Base-by-base conservation (phyloP, 768 basidiomycete species). In the Fistulinella prunicolor region DNA sequence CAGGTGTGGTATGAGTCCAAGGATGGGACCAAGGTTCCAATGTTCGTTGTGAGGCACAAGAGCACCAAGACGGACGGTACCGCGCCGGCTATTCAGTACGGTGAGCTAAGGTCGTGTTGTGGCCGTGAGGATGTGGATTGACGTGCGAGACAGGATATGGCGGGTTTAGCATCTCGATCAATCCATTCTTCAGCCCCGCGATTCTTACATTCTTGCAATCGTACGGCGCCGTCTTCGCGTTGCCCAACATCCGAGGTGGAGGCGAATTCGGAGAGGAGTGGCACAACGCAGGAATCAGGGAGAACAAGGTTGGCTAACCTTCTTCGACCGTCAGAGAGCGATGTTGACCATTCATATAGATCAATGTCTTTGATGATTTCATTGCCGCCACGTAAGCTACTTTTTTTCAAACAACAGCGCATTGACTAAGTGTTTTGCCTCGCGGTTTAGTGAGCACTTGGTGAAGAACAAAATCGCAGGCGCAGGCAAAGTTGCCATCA, bases 241-340 rank as follows among this genome's bases (percentile, higher is more conserved):
- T 76, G 28, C 72, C 77, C 19, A 80, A 74, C 53, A 81, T 84
- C 50, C 73, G 85, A 44, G 85, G 85, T 9, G 89, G 89, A 4
- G 76, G 77, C 2, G 86, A 89, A 60, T 91, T 89, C 53, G 89
- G 90, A 13, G 85, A 91, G 57, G 77, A 82, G n/a, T 93, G 90
- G 90, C 89, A 92, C 62, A 59, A 76, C 35, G 86, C 77, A 20
- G 90, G 86, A 2, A 82, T 73, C 23, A 74, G 73, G 51, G 88
- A 89, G 51, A 76, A 77, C 43, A 90, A 90, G 75, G 85, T 84
- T 63, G 43, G 42, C 30, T 28, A 13, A 29, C 21, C 24, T 53
- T 43, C 49, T 35, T 28, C 34, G 16, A 21, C 41, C n/a, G 3
- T 42, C n/a, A 10, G 21, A 43, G 14, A 17, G 20, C 34, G 30